These are phyloP conservation scores for Holtermannia corniformis DNA, from an alignment of 768 basidiomycete species.

Conservation along the genomic window DNA sequence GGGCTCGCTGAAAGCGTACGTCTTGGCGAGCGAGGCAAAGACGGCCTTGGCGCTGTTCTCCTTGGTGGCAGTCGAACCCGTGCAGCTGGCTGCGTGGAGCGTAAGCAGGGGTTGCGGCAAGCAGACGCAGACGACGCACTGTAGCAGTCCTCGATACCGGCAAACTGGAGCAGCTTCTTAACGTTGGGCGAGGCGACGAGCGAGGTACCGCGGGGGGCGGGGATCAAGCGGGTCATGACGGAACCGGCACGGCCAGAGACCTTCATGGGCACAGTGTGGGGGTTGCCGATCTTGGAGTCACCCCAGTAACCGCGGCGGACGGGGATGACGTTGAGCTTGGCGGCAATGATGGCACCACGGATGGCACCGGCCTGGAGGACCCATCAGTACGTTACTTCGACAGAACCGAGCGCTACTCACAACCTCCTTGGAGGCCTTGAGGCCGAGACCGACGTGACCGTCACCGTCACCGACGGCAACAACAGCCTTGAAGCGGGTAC, in stretches of 20 bases:
- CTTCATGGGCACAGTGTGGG: slow-evolving; percentile 98
- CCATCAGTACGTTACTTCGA: too few relatives aligned
- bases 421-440: slow-evolving; percentile 99
- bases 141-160: slow-evolving; percentile 96
- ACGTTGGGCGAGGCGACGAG: slow-evolving; percentile 98
- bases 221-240: slow-evolving; percentile 98
- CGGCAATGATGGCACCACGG: slow-evolving; percentile 97
- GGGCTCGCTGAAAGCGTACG: slow-evolving; percentile 56
- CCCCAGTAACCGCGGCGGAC: slow-evolving; percentile 99
- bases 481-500: slow-evolving; percentile 99
- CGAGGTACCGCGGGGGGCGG: slow-evolving; percentile 96
- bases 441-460: slow-evolving; percentile 97
- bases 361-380: too few relatives aligned
- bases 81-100: slow-evolving; percentile 68
- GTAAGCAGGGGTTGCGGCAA: not conserved
- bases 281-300: slow-evolving; percentile 84
- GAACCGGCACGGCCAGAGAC: slow-evolving; percentile 97
- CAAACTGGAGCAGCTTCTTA: slow-evolving; percentile 91
- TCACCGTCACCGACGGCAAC: slow-evolving; percentile 98
- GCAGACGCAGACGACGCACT: slow-evolving; percentile 38
- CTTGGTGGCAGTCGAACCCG: slow-evolving; percentile 89
- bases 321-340: slow-evolving; percentile 94
- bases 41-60: slow-evolving; percentile 79
- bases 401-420: too few relatives aligned
- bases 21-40: slow-evolving; percentile 89